These are phyloP conservation scores for Pythium scleroteichum DNA, from an alignment of 352 stramenopile species.

Conservation along the genomic window DNA sequence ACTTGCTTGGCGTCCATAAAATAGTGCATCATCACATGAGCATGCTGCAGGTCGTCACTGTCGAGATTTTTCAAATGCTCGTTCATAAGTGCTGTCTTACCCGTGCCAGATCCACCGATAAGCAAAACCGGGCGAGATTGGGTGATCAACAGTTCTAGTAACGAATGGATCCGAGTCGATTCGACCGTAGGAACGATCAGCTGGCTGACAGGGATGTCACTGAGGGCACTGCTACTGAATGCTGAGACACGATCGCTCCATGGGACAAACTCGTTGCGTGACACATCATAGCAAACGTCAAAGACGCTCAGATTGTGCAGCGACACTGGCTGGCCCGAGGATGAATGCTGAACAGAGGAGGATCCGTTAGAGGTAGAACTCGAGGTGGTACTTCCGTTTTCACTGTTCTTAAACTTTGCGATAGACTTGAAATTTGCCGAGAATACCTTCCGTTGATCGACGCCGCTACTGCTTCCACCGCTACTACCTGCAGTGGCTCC, in stretches of 20 bases:
- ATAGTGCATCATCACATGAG: conserved; percentile 81
- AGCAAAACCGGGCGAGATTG: conserved; percentile 63
- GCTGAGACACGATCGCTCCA: conserved; percentile 74
- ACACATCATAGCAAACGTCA: conserved; percentile 77
- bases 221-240: conserved; percentile 21
- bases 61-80: conserved; percentile 61
- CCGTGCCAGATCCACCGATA: conserved; percentile 79
- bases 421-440: conserved; percentile 58
- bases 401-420: conserved; percentile 69
- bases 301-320: conserved; percentile 53
- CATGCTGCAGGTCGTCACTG: conserved; percentile 58
- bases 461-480: conserved; percentile 4
- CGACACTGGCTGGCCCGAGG: background rate
- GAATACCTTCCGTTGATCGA: conserved; percentile 59
- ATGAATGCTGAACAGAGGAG: background rate
- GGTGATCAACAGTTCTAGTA: conserved; percentile 59
- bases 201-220: conserved; percentile 57
- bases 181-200: conserved; percentile 81
- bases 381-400: background rate
- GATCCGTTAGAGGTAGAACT: background rate
- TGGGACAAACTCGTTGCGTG: conserved; percentile 69
- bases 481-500: background rate
- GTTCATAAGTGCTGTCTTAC: conserved; percentile 79
- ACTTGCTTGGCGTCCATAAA: conserved; percentile 86
- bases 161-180: conserved; percentile 61